These are phyloP conservation scores for Gossypium herbaceum DNA, from an alignment of 345 rosid genomes.

Conservation along the genomic window DNA sequence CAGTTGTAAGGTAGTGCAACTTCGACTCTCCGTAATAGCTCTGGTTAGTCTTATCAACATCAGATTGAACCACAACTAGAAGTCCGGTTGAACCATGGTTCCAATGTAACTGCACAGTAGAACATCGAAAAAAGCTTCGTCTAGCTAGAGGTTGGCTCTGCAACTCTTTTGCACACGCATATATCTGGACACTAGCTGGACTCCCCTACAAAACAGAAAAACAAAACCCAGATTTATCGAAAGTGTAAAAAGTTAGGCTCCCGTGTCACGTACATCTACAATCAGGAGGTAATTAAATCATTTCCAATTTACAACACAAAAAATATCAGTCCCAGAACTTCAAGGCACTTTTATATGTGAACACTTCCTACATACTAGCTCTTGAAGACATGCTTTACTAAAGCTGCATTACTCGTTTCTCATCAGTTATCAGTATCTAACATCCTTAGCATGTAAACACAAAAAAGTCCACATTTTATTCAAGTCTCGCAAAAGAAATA, in stretches of 20 bases:
- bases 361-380: not conserved
- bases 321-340: not conserved
- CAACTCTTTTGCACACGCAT: slow-evolving; percentile 51
- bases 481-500: not conserved
- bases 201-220: slow-evolving; percentile 49
- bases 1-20: slow-evolving; percentile 81
- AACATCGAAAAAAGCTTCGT: slow-evolving; percentile 81
- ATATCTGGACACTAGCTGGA: slow-evolving; percentile 94
- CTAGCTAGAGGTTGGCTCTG: slow-evolving; percentile 79
- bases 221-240: not conserved
- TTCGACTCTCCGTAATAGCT: slow-evolving; percentile 96
- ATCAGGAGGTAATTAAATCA: not conserved
- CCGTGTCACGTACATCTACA: not conserved
- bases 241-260: not conserved
- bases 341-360: not conserved
- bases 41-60: slow-evolving; percentile 95
- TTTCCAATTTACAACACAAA: not conserved
- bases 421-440: not conserved
- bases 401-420: not conserved
- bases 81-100: slow-evolving; percentile 86
- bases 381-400: not conserved
- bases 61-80: slow-evolving; percentile 74
- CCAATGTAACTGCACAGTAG: slow-evolving; percentile 83
- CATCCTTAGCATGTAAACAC: not conserved
- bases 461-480: not conserved